A percentile compares a stretch with the other conserved stretches of the same genome.
Conservation (phyloP, 2,329 filamentous ascomycete species). For the Hypocrella siamensis region DNA sequence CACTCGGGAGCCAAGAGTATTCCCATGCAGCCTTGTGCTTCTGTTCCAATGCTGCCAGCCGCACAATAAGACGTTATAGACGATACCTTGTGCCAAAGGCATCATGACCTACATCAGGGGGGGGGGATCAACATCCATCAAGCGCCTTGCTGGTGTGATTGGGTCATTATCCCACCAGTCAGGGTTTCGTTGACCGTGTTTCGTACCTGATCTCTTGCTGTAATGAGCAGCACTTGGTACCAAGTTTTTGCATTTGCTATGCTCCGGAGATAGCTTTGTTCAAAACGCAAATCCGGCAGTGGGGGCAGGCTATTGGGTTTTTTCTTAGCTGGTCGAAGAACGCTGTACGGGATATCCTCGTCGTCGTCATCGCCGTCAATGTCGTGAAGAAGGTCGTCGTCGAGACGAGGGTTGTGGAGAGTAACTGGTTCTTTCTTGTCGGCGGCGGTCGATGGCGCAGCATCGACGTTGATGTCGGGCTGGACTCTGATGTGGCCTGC, state of each 20-base stretch:
- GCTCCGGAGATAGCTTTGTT: constrained; percentile 93
- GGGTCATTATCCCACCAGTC: no score
- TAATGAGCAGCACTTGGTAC: constrained; percentile 72
- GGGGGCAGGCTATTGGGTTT: constrained; percentile 34
- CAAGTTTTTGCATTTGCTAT: constrained; percentile 66
- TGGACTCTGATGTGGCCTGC: constrained; percentile 59
- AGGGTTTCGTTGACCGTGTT: neutral
- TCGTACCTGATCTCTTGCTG: constrained; percentile 68
- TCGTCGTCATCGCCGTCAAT: constrained; percentile 39
- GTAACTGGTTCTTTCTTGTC: constrained; percentile 31
- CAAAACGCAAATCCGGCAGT: constrained; percentile 83
- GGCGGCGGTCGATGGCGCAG: constrained; percentile 65
- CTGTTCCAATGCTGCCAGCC: constrained; percentile 89
- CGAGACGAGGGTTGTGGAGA: constrained; percentile 8
- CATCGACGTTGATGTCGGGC: constrained; percentile 58
- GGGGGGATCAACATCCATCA: constrained; percentile 4
- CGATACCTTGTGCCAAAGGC: constrained; percentile 70
- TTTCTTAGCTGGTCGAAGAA: constrained; percentile 38
- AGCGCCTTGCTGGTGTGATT: neutral
- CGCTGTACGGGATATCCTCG: constrained; percentile 54
- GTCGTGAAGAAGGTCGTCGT: constrained; percentile 18
- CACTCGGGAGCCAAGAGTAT: constrained; percentile 58
- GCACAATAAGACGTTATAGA: constrained; percentile 73
- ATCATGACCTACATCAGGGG: constrained; percentile 66
- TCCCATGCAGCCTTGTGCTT: constrained; percentile 60